phyloP scores from a whole-genome alignment of 192 early-diverging fungal genomes.

The Coemansia sp. region DNA sequence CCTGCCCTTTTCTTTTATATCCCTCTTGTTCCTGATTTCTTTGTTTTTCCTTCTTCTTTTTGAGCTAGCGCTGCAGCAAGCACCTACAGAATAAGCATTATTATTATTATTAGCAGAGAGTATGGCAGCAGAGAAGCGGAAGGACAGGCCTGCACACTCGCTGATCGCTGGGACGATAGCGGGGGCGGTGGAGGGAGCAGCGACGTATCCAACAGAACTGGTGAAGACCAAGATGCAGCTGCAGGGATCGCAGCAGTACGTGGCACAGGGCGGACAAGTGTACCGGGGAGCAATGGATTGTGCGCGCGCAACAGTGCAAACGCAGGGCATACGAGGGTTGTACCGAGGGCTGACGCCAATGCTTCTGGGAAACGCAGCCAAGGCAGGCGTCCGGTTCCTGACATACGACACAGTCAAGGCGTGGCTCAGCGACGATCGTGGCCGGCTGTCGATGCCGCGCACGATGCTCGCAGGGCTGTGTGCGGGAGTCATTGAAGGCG shows the following conservation, averaged over 20 bases:
- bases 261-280: slow-evolving; percentile 33
- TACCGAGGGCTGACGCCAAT: slow-evolving; percentile 90
- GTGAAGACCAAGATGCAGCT: slow-evolving; percentile 97
- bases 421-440: slow-evolving; percentile 68
- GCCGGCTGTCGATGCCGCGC: slow-evolving; percentile 65
- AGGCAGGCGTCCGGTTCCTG: slow-evolving; percentile 91
- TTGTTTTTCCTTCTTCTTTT: background rate
- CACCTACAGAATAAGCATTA: background rate
- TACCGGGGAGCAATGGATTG: slow-evolving; percentile 86
- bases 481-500: slow-evolving; percentile 87
- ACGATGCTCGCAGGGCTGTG: slow-evolving; percentile 80
- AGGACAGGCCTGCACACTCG: slow-evolving; percentile 60
- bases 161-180: slow-evolving; percentile 83
- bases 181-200: slow-evolving; percentile 86
- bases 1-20: too few species aligned
- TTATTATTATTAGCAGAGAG: background rate
- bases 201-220: slow-evolving; percentile 95
- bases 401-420: slow-evolving; percentile 86
- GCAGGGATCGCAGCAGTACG: slow-evolving; percentile 58
- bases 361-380: slow-evolving; percentile 88
- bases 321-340: slow-evolving; percentile 72
- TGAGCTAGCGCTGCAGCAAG: background rate
- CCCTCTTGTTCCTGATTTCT: too few species aligned
- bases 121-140: background rate
- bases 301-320: slow-evolving; percentile 66